Evolutionary conservation across 2,329 filamentous ascomycete genomes (phyloP).

Genomic region (Cercospora nicotianae): DNA sequence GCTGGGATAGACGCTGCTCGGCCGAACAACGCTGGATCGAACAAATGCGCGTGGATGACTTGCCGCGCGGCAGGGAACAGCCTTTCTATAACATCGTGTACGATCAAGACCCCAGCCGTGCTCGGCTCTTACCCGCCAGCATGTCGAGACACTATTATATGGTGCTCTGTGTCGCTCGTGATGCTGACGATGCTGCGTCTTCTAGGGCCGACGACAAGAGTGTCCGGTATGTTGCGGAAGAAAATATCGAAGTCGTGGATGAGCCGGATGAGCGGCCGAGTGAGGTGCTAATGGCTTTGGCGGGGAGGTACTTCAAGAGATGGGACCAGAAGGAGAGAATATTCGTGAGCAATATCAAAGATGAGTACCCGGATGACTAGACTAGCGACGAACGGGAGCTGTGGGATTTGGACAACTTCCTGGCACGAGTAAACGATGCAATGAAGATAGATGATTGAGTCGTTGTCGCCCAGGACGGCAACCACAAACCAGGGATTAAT

Average conservation of each 20-base stretch:
- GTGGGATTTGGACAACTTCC: neutral
- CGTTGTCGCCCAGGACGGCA: neutral
- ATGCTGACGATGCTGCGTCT: conserved; percentile 5
- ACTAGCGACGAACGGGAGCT: neutral
- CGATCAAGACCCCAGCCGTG: conserved; percentile 44
- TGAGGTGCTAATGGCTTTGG: conserved; percentile 64
- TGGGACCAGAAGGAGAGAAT: conserved; percentile 66
- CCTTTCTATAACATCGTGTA: conserved; percentile 87
- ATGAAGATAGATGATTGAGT: neutral
- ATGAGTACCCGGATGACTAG: conserved; percentile 84
- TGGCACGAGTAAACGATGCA: neutral
- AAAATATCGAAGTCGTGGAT: conserved; percentile 71
- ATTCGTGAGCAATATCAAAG: conserved; percentile 81
- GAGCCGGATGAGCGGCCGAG: conserved; percentile 44
- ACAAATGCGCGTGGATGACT: conserved; percentile 62
- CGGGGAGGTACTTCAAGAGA: conserved; percentile 84
- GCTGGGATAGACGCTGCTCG: conserved; percentile 71
- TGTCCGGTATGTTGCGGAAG: conserved; percentile 74
- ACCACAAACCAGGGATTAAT: neutral
- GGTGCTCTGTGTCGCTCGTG: conserved; percentile 66
- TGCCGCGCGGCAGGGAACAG: conserved; percentile 62
- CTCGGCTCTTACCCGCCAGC: conserved; percentile 7
- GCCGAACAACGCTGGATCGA: conserved; percentile 63
- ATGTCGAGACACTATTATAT: conserved; percentile 71
- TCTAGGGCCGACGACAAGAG: conserved; percentile 65